Conservation (phyloP, 2,329 filamentous ascomycete genomes). For the Chalara sp. region DNA sequence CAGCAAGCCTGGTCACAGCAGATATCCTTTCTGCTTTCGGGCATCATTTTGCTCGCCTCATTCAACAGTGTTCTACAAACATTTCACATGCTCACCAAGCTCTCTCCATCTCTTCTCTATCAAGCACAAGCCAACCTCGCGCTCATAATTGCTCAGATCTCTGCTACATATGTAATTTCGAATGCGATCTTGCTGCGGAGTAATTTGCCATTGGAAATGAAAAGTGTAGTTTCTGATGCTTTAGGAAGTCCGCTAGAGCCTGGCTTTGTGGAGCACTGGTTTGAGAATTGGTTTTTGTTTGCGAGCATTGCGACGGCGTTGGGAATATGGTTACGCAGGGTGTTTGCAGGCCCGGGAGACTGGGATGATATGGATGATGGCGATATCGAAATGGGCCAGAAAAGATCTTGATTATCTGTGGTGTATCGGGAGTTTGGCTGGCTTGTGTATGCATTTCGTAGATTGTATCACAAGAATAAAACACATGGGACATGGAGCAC, state of each 20-base stretch:
- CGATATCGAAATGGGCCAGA: slow-evolving; percentile 64
- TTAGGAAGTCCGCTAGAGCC: slow-evolving; percentile 66
- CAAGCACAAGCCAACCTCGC: slow-evolving; percentile 70
- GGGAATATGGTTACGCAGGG: slow-evolving; percentile 68
- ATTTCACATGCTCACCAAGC: slow-evolving; percentile 71
- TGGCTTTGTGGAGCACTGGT: slow-evolving; percentile 73
- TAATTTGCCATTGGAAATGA: slow-evolving; percentile 71
- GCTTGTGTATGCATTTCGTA: no score
- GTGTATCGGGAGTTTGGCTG: no score
- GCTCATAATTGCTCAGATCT: slow-evolving; percentile 72
- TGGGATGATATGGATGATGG: slow-evolving; percentile 54
- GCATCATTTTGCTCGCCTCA: slow-evolving; percentile 73
- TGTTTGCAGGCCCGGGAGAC: slow-evolving; percentile 40
- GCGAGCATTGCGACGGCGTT: slow-evolving; percentile 58
- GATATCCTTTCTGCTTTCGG: slow-evolving; percentile 77
- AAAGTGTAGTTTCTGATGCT: slow-evolving; percentile 70
- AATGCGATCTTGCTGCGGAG: slow-evolving; percentile 70
- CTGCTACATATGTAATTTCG: slow-evolving; percentile 79
- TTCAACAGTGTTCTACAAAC: slow-evolving; percentile 83
- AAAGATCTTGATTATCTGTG: slow-evolving; percentile 45
- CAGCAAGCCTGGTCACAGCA: slow-evolving; percentile 77
- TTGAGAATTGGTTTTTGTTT: slow-evolving; percentile 77
- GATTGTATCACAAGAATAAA: no score
- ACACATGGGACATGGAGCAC: no score
- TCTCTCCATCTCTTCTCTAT: slow-evolving; percentile 65